Conservation (phyloP, 495 filamentous ascomycete species). For the Penicillium lividum region DNA sequence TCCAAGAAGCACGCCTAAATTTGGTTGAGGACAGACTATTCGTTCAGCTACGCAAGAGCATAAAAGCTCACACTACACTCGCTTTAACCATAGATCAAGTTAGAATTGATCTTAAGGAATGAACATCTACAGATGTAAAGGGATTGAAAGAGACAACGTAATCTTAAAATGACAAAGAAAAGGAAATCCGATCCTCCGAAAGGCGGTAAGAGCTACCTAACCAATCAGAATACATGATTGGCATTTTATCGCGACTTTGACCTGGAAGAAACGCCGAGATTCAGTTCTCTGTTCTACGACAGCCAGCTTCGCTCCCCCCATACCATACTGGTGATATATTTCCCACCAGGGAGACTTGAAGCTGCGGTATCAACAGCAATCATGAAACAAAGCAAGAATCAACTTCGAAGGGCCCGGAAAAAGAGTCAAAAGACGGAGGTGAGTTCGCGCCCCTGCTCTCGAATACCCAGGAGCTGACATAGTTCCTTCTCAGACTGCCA, state of each 20-base stretch:
- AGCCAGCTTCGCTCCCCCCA: not conserved
- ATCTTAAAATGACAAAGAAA: no score
- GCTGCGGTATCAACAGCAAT: slow-evolving; percentile 4
- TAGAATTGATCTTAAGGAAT: no score
- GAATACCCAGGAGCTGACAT: slow-evolving; percentile 15
- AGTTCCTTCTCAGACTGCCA: slow-evolving; percentile 11
- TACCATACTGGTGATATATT: not conserved
- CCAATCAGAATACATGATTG: not conserved
- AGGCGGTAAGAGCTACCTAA: not conserved
- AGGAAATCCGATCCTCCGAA: not conserved
- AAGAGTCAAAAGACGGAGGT: slow-evolving; percentile 69
- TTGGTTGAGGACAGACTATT: not conserved
- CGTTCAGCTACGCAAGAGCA: not conserved
- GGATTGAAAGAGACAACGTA: no score
- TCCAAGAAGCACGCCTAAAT: not conserved
- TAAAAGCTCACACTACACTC: no score
- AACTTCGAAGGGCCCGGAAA: slow-evolving; percentile 83
- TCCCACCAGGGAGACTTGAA: not conserved
- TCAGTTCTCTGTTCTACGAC: not conserved
- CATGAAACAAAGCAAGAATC: slow-evolving; percentile 77
- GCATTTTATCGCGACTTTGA: not conserved
- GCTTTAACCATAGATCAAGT: no score
- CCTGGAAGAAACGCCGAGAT: not conserved
- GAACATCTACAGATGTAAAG: not conserved
- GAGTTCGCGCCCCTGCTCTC: slow-evolving; percentile 15